These are phyloP conservation scores for Cryptococcus sp. DNA, from an alignment of 1,284 basidiomycete genomes.

Conservation along the genomic window DNA sequence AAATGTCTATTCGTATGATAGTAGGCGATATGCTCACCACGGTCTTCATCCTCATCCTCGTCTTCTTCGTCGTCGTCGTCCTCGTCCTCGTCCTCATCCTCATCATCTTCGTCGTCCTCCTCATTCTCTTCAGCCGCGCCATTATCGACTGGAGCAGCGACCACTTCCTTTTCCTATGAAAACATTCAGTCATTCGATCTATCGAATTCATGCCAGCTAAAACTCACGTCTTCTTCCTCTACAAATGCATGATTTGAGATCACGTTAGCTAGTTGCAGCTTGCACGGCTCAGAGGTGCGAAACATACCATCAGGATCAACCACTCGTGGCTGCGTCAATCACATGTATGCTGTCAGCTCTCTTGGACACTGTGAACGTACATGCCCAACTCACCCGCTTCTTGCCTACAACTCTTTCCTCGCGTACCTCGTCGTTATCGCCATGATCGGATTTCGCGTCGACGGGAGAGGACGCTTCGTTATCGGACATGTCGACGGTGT, in stretches of 20 bases:
- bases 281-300: neutral
- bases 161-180: constrained; percentile 33
- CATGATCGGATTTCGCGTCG: constrained; percentile 15
- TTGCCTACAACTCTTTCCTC: constrained; percentile 21
- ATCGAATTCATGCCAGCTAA: neutral
- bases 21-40: neutral
- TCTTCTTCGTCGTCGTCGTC: constrained; percentile 24
- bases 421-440: constrained; percentile 13
- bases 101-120: constrained; percentile 86
- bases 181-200: neutral
- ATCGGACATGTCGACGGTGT: constrained; percentile 29
- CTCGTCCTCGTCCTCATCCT: constrained; percentile 83
- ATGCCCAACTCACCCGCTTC: constrained; percentile 39
- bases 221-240: constrained; percentile 31
- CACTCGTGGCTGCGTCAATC: constrained; percentile 31
- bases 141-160: constrained; percentile 54
- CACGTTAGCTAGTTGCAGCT: neutral
- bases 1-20: too few species aligned
- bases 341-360: constrained; percentile 13
- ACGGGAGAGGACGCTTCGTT: constrained; percentile 28
- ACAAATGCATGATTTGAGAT: neutral
- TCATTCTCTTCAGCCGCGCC: constrained; percentile 76
- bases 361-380: neutral
- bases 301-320: constrained; percentile 39
- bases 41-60: constrained; percentile 37